A percentile compares a stretch with the other conserved stretches of the same genome.
phyloP scores from a whole-genome alignment of 2,329 filamentous ascomycete species.

The Clarireedia homoeocarpa region DNA sequence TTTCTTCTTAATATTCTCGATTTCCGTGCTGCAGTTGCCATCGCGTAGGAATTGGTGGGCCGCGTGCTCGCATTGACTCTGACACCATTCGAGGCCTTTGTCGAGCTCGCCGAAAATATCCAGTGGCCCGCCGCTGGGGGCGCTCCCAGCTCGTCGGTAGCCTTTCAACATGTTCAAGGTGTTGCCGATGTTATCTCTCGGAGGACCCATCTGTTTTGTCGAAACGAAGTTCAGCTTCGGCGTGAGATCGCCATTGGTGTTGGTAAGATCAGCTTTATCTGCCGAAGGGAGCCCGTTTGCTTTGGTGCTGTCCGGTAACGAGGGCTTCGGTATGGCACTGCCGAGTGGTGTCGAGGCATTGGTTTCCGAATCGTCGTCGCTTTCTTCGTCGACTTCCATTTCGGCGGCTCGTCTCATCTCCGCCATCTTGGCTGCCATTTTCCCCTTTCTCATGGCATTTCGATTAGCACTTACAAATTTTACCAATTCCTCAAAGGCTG shows the following conservation, averaged over 20 bases:
- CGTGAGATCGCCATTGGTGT: constrained; percentile 11
- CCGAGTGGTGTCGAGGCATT: constrained; percentile 1
- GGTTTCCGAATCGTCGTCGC: constrained; percentile 30
- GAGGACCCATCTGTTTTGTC: constrained; percentile 33
- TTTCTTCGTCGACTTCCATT: constrained; percentile 42
- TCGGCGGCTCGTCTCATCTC: constrained; percentile 54
- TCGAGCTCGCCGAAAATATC: constrained; percentile 68
- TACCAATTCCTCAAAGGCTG: constrained; percentile 74
- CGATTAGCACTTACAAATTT: constrained; percentile 72
- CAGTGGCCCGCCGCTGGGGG: constrained; percentile 12
- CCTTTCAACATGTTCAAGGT: constrained; percentile 19
- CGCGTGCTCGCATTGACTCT: constrained; percentile 74
- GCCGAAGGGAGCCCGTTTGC: not conserved
- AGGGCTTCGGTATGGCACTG: not conserved
- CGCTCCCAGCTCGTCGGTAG: constrained; percentile 17
- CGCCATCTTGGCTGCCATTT: constrained; percentile 70
- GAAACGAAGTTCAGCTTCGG: constrained; percentile 33
- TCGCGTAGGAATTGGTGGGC: constrained; percentile 86
- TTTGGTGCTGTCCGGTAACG: not conserved
- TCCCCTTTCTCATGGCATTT: constrained; percentile 80
- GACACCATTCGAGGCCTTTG: constrained; percentile 69
- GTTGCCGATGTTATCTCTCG: constrained; percentile 17
- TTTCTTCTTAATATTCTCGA: constrained; percentile 49
- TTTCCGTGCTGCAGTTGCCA: constrained; percentile 73
- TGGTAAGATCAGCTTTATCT: not conserved